phyloP scores from a whole-genome alignment of 352 stramenopile genomes.

The Blastocystis sp. region DNA sequence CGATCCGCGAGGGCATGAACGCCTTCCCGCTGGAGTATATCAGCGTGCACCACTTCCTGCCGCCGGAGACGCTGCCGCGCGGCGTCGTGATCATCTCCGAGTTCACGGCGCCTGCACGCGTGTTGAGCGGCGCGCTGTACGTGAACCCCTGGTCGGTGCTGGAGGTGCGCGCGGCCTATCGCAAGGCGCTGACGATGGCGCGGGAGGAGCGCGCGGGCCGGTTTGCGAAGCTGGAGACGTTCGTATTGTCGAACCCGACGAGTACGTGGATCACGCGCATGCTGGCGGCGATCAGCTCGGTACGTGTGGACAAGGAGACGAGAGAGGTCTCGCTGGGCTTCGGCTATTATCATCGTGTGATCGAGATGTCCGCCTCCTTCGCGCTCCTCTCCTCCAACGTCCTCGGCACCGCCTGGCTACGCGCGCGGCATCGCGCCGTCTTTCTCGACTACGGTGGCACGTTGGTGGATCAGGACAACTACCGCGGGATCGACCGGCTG shows the following conservation, averaged over 20 bases:
- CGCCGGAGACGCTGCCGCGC: not conserved
- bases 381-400: conserved; percentile 79
- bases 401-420: conserved; percentile 76
- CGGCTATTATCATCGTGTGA: conserved; percentile 83
- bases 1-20: conserved; percentile 76
- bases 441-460: conserved; percentile 96
- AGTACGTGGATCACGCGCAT: conserved; percentile 90
- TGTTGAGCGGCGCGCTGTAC: conserved; percentile 84
- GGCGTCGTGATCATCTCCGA: conserved; percentile 88
- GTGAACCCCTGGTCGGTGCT: conserved; percentile 93
- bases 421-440: conserved; percentile 73
- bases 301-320: conserved; percentile 80
- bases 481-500: conserved; percentile 30
- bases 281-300: conserved; percentile 80
- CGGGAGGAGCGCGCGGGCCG: conserved; percentile 64
- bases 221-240: conserved; percentile 72
- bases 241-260: conserved; percentile 83
- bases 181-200: conserved; percentile 67
- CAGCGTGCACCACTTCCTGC: not conserved
- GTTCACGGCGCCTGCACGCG: conserved; percentile 86
- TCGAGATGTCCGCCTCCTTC: conserved; percentile 89
- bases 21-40: conserved; percentile 70
- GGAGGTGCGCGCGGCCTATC: conserved; percentile 71
- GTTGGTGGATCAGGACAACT: conserved; percentile 75
- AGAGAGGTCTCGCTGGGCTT: conserved; percentile 75